Evolutionary conservation across 1,284 basidiomycete species (phyloP).

Genomic region (Cryptococcus sp.): DNA sequence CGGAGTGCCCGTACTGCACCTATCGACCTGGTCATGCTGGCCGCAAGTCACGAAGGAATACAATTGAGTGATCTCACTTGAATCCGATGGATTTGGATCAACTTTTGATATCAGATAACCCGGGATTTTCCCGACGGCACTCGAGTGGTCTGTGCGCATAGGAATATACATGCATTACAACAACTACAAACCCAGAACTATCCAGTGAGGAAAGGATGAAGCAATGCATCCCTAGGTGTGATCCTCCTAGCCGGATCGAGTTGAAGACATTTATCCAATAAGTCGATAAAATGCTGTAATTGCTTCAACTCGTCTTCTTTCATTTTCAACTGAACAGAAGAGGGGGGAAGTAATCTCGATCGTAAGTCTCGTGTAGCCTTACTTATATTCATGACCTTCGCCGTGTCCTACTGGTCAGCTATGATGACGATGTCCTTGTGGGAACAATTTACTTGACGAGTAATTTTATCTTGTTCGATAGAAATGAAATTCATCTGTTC

Average conservation of each 20-base stretch:
- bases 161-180: slow-evolving; percentile 1
- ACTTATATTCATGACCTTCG: slow-evolving; percentile 75
- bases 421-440: slow-evolving; percentile 2
- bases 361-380: slow-evolving; percentile 79
- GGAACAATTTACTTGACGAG: slow-evolving; percentile 64
- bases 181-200: slow-evolving; percentile 1
- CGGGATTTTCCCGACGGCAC: too few relatives aligned
- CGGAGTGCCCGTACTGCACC: too few relatives aligned
- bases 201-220: slow-evolving; percentile 73
- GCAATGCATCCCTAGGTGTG: slow-evolving; percentile 78
- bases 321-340: slow-evolving; percentile 63
- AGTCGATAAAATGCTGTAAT: slow-evolving; percentile 77
- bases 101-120: too few relatives aligned
- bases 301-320: slow-evolving; percentile 84
- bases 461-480: slow-evolving; percentile 76
- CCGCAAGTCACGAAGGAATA: too few relatives aligned
- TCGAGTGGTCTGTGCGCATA: too few relatives aligned
- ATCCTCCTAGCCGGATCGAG: slow-evolving; percentile 86
- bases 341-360: slow-evolving; percentile 72
- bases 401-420: slow-evolving; percentile 58
- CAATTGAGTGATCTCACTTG: too few relatives aligned
- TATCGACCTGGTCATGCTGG: too few relatives aligned
- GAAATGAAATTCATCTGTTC: slow-evolving; percentile 62
- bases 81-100: too few relatives aligned
- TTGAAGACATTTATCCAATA: slow-evolving; percentile 84